phyloP scores from a whole-genome alignment of 768 basidiomycete genomes.

The Plicaturopsis crispa region DNA sequence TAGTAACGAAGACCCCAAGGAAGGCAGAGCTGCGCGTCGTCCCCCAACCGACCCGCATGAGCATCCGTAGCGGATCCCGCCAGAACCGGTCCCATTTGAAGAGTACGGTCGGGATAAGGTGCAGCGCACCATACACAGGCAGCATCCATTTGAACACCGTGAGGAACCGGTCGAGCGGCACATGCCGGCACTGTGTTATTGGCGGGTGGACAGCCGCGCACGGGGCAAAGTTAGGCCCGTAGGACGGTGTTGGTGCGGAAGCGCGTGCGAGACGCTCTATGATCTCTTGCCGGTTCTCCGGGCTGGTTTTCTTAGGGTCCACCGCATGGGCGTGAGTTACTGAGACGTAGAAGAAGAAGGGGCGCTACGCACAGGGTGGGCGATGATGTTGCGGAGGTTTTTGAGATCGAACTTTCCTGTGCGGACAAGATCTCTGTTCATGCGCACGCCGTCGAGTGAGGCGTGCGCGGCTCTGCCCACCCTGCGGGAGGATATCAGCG shows the following conservation, averaged over 20 bases:
- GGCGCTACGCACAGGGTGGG: conserved; percentile 31
- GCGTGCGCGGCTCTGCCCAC: conserved; percentile 64
- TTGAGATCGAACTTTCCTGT: conserved; percentile 45
- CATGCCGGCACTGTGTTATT: conserved; percentile 47
- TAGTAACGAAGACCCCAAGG: conserved; percentile 71
- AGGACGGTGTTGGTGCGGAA: conserved; percentile 25
- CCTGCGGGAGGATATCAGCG: conserved; percentile 33
- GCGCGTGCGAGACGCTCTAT: conserved; percentile 20
- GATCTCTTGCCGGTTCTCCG: conserved; percentile 35
- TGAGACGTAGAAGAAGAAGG: background rate
- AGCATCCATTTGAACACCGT: conserved; percentile 80
- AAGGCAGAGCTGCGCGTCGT: conserved; percentile 84
- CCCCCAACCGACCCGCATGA: conserved; percentile 58
- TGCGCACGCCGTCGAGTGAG: conserved; percentile 45
- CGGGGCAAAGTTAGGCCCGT: conserved; percentile 45
- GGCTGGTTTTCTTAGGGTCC: no score
- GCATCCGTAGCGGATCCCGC: conserved; percentile 57
- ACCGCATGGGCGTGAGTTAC: background rate
- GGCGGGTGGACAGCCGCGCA: conserved; percentile 79
- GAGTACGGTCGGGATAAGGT: conserved; percentile 79
- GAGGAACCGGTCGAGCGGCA: conserved; percentile 66
- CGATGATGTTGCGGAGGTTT: conserved; percentile 49
- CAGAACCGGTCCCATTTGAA: conserved; percentile 69
- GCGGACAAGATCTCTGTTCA: conserved; percentile 56
- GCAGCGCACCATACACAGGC: conserved; percentile 82